Evolutionary conservation across 2,329 filamentous ascomycete species (phyloP).

Genomic region (Epichloe hybrida): DNA sequence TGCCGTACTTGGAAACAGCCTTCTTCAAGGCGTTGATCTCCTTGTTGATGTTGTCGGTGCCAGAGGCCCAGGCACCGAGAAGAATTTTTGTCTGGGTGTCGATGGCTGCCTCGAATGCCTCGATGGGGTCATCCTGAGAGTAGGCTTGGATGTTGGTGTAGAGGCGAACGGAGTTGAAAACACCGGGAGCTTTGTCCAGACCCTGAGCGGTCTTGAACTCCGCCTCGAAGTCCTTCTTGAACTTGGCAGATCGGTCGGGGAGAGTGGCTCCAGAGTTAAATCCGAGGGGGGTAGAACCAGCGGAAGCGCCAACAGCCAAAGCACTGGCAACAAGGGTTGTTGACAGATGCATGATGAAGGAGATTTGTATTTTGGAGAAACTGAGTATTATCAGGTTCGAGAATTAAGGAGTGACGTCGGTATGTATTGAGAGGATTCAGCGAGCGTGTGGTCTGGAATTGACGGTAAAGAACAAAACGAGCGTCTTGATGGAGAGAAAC

Average conservation of each 20-base stretch:
- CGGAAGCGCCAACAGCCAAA: slow-evolving; percentile 26
- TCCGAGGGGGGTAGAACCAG: slow-evolving; percentile 34
- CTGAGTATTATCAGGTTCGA: no score
- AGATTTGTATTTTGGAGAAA: no score
- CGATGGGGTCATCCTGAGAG: slow-evolving; percentile 60
- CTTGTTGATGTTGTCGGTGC: slow-evolving; percentile 38
- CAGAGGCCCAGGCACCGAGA: slow-evolving; percentile 51
- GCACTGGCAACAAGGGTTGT: slow-evolving; percentile 23
- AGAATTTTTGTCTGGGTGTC: slow-evolving; percentile 46
- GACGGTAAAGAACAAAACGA: background rate
- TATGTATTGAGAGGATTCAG: no score
- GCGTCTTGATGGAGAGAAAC: background rate
- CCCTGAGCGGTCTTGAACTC: slow-evolving; percentile 30
- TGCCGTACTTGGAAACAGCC: slow-evolving; percentile 40
- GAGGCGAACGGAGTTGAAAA: slow-evolving; percentile 45
- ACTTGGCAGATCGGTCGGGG: slow-evolving; percentile 35
- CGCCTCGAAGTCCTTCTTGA: slow-evolving; percentile 33
- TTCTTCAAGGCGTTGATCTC: slow-evolving; percentile 47
- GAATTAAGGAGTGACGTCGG: no score
- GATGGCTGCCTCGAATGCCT: slow-evolving; percentile 64
- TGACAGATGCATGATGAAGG: slow-evolving; percentile 25
- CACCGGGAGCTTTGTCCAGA: slow-evolving; percentile 29
- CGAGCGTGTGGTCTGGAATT: background rate
- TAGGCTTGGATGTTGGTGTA: slow-evolving; percentile 56
- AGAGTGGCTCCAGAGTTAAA: slow-evolving; percentile 39